phyloP scores from a whole-genome alignment of 345 rosid species.

The Heritiera littoralis region DNA sequence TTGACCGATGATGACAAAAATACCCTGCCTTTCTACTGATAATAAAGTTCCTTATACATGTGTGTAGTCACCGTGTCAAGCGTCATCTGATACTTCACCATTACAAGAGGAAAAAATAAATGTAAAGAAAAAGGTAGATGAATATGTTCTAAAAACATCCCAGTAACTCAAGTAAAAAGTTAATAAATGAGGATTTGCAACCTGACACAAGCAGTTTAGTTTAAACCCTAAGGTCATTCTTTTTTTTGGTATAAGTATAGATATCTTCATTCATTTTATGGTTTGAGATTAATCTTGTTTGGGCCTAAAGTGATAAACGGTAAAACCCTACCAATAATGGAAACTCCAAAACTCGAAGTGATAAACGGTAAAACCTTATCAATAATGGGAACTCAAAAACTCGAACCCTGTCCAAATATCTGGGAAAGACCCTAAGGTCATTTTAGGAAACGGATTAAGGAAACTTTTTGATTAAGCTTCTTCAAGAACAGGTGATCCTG shows the following conservation, averaged over 20 bases:
- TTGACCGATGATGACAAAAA: conserved; percentile 32
- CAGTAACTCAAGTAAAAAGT: background rate
- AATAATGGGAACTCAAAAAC: too few species aligned
- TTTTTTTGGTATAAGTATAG: too few species aligned
- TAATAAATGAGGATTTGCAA: background rate
- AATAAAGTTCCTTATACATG: background rate
- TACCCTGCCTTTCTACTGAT: conserved; percentile 27
- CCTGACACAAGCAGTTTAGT: conserved; percentile 3
- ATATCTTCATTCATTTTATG: too few species aligned
- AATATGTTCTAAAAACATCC: background rate
- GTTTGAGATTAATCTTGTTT: too few species aligned
- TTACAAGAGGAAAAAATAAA: conserved; percentile 15
- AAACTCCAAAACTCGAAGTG: too few species aligned
- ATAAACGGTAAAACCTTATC: too few species aligned
- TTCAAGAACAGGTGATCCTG: conserved; percentile 25
- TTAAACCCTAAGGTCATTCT: conserved; percentile 31
- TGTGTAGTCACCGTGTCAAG: conserved; percentile 8
- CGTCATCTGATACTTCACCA: conserved; percentile 19
- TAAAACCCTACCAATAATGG: too few species aligned
- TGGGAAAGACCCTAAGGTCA: conserved; percentile 24
- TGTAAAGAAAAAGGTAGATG: background rate
- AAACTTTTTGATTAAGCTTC: conserved; percentile 33
- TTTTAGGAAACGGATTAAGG: conserved; percentile 25
- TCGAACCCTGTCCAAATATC: too few species aligned
- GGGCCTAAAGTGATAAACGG: too few species aligned